Base-by-base conservation (phyloP, 768 basidiomycete genomes). In the Suillus decipiens region DNA sequence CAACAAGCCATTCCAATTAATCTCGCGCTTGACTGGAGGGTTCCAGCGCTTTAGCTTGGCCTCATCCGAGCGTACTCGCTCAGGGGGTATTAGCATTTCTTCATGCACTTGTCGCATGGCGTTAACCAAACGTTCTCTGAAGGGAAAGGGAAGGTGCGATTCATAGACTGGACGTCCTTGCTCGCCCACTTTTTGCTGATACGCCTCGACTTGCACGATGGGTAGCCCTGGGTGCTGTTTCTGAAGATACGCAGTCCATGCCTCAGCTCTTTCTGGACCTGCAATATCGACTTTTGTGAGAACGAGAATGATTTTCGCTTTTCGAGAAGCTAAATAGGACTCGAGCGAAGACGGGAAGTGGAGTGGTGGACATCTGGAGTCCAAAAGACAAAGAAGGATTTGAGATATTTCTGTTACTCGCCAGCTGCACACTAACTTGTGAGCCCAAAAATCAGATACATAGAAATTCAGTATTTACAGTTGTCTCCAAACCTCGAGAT, bases 401-500 rank as follows among this genome's bases (percentile, higher is more conserved):
- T 95, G 86, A 0, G 93, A 93, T 31, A 92, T 89, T 76, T 99
- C 96, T 7, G 89, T 87, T 24, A 97, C 96, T 42, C 96, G 86
- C 96, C 96, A 98, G 68, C 91, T 93, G 68, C 65, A 60, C 56
- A 57, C 56, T 41, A 41, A 41, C 28, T 57, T 41, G 39, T 57
- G 28, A 57, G 56, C 39, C 31, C 12, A 53, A 39, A 47, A 51
- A 57, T 33, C 55, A 41, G 63, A 42, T 59, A 3, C 33, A 39
- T 19, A 60, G 53, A 17, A 39, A 45, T n/a, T n/a, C 10, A 43
- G 37, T 61, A 60, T 51, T 59, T 74, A 93, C 87, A 98, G 77
- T 78, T 98, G 96, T 66, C 96, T 78, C 95, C 95, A 98, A 15
- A 97, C 95, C 71, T 97, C 92, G 51, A 97, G 70, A 73, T 98